Evolutionary conservation across 2,329 filamentous ascomycete species (phyloP).

Genomic region (Aspergillus sp.): DNA sequence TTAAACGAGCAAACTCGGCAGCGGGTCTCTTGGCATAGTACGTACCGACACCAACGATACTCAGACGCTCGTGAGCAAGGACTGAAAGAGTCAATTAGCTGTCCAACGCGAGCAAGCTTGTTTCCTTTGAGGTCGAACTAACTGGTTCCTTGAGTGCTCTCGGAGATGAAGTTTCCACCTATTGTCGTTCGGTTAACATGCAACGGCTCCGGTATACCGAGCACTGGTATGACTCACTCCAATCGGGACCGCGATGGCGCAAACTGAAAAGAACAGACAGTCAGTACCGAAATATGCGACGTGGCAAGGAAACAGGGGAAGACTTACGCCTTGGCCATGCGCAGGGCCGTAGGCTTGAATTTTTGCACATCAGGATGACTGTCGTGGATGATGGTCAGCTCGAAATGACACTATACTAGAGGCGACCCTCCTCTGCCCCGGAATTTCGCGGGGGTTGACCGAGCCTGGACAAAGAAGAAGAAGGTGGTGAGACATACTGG

Average conservation of each 20-base stretch:
- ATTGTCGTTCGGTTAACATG: constrained; percentile 21
- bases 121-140: constrained; percentile 36
- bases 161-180: constrained; percentile 86
- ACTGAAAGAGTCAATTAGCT: constrained; percentile 55
- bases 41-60: constrained; percentile 93
- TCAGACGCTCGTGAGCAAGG: constrained; percentile 94
- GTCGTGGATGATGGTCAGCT: constrained; percentile 18
- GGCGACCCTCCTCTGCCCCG: neutral
- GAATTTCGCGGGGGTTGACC: constrained; percentile 11
- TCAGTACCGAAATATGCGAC: constrained; percentile 30
- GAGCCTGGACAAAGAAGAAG: constrained; percentile 7
- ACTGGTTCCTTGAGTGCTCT: constrained; percentile 96
- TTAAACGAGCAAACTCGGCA: constrained; percentile 14
- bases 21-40: constrained; percentile 12
- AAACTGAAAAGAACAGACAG: constrained; percentile 57
- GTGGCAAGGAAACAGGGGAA: neutral
- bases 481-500: constrained; percentile 59
- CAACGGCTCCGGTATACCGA: constrained; percentile 8
- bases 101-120: neutral
- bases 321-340: constrained; percentile 89
- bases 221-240: constrained; percentile 68
- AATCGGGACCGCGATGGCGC: constrained; percentile 95
- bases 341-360: constrained; percentile 93
- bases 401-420: constrained; percentile 2
- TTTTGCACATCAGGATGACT: constrained; percentile 90